Percentiles rank a stretch among this genome's conserved stretches.
Conservation (phyloP, 495 filamentous ascomycete species). For the Penicillium antarcticum region DNA sequence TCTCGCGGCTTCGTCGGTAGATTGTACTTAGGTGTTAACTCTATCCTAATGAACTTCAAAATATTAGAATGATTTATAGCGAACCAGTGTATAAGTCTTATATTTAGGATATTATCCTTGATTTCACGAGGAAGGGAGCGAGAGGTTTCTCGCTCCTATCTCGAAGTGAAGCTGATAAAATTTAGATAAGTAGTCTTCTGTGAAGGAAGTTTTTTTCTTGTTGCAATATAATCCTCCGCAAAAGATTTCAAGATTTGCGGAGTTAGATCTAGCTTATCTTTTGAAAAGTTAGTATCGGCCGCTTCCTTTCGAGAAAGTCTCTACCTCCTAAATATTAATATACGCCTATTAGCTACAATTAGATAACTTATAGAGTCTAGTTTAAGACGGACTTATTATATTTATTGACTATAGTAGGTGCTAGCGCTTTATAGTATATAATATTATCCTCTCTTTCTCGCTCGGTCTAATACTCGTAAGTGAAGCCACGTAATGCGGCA, state of each 20-base stretch:
- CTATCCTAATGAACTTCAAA: constrained; percentile 13
- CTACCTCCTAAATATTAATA: constrained; percentile 1
- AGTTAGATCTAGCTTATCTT: constrained; percentile 5
- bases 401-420: constrained; percentile 16
- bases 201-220: background rate
- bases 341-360: too few species aligned
- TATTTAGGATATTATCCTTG: constrained; percentile 11
- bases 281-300: background rate
- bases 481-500: constrained; percentile 20
- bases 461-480: constrained; percentile 12
- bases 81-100: background rate
- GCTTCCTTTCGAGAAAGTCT: constrained; percentile 12
- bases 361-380: constrained; percentile 10
- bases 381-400: constrained; percentile 10
- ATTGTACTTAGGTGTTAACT: constrained; percentile 14
- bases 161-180: constrained; percentile 8
- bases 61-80: constrained; percentile 7
- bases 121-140: background rate
- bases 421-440: constrained; percentile 10
- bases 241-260: constrained; percentile 10
- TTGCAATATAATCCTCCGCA: constrained; percentile 7
- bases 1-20: constrained; percentile 15
- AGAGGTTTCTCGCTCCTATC: constrained; percentile 11
- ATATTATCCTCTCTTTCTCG: constrained; percentile 14
- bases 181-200: constrained; percentile 4